Percentiles rank a stretch among this genome's conserved stretches.
Conservation (phyloP, 2,329 filamentous ascomycete species). For the Nemania serpens region DNA sequence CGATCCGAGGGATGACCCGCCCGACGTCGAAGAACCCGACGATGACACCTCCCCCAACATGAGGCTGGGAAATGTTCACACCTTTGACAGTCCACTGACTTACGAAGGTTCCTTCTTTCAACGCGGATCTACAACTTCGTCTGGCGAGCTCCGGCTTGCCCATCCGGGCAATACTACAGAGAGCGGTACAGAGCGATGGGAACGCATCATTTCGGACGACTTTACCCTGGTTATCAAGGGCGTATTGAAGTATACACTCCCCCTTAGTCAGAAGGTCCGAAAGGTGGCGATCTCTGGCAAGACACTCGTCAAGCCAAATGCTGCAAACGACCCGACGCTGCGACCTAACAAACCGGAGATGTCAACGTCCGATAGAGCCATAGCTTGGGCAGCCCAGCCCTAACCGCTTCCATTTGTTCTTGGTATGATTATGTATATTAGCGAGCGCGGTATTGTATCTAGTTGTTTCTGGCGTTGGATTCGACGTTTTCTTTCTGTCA, state of each 20-base stretch:
- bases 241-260: slow-evolving; percentile 79
- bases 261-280: slow-evolving; percentile 63
- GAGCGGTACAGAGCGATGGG: slow-evolving; percentile 85
- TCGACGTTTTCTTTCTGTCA: slow-evolving; percentile 12
- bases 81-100: slow-evolving; percentile 83
- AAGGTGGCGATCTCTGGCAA: slow-evolving; percentile 65
- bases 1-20: slow-evolving; percentile 48
- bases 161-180: slow-evolving; percentile 89
- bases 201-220: slow-evolving; percentile 84
- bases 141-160: slow-evolving; percentile 80
- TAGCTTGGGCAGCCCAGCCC: slow-evolving; percentile 34
- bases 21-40: slow-evolving; percentile 56
- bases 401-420: slow-evolving; percentile 36
- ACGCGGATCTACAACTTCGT: slow-evolving; percentile 70
- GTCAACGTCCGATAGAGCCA: slow-evolving; percentile 33
- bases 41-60: slow-evolving; percentile 78
- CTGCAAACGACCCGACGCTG: slow-evolving; percentile 57
- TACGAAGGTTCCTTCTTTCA: slow-evolving; percentile 92
- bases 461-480: slow-evolving; percentile 43
- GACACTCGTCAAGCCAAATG: slow-evolving; percentile 65
- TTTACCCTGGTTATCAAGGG: slow-evolving; percentile 94
- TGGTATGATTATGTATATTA: slow-evolving; percentile 45
- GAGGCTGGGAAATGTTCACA: slow-evolving; percentile 84
- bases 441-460: slow-evolving; percentile 44
- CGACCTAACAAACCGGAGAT: slow-evolving; percentile 46